Conservation (phyloP, 2,329 filamentous ascomycete species). For the Pyrenophora graminea region DNA sequence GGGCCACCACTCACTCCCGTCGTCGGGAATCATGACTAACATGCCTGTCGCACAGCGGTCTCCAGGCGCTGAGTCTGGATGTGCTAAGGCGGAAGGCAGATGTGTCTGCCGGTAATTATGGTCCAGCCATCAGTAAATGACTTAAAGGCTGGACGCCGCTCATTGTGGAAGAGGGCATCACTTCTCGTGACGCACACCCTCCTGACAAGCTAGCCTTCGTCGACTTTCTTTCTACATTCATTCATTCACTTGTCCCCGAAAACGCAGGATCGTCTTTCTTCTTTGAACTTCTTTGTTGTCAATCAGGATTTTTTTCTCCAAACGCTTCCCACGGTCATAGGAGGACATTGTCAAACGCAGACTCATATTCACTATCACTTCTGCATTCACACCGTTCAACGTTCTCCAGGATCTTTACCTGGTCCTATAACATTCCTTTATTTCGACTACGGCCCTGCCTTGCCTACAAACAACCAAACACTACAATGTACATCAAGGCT, state of each 20-base stretch:
- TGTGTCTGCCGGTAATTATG: slow-evolving; percentile 18
- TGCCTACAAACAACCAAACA: slow-evolving; percentile 5
- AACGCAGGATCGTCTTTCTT: slow-evolving; percentile 40
- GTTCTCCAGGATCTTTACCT: slow-evolving; percentile 10
- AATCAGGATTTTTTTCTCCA: slow-evolving; percentile 5
- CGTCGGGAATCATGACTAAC: slow-evolving; percentile 8
- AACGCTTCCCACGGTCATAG: slow-evolving; percentile 4
- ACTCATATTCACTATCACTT: slow-evolving; percentile 6
- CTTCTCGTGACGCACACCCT: slow-evolving; percentile 31
- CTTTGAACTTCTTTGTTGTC: slow-evolving; percentile 29
- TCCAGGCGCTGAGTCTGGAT: slow-evolving; percentile 25
- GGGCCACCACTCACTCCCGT: slow-evolving; percentile 23
- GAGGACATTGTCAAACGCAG: slow-evolving; percentile 22
- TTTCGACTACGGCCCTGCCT: slow-evolving; percentile 9
- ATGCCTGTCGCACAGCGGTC: slow-evolving; percentile 31
- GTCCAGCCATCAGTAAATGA: slow-evolving; percentile 13
- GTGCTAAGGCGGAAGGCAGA: slow-evolving; percentile 23
- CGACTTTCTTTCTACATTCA: slow-evolving; percentile 38
- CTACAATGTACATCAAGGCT: slow-evolving; percentile 34
- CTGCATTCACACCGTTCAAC: slow-evolving; percentile 16
- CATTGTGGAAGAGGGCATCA: slow-evolving; percentile 26
- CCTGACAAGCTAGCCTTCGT: slow-evolving; percentile 41
- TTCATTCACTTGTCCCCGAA: slow-evolving; percentile 32
- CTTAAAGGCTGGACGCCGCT: slow-evolving; percentile 28
- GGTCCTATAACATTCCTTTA: slow-evolving; percentile 10